Evolutionary conservation across 2,329 filamentous ascomycete genomes (phyloP).

Genomic region (Ophiostoma quercus): DNA sequence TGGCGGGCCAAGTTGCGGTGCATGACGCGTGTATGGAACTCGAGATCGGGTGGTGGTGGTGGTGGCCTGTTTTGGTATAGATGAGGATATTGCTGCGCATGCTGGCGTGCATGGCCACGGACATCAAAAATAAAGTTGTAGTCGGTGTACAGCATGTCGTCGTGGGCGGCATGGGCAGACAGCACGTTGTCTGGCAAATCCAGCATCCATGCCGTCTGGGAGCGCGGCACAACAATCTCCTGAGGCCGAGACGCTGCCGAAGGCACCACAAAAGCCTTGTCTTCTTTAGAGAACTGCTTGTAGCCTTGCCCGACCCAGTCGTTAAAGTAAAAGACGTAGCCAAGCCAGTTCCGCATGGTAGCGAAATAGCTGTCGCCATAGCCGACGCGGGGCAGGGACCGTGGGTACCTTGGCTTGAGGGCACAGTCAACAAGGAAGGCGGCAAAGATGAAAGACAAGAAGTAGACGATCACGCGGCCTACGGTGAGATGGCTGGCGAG

Average conservation of each 20-base stretch:
- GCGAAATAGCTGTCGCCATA: conserved; percentile 37
- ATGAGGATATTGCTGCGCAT: background rate
- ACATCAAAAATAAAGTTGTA: conserved; percentile 39
- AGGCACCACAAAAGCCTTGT: conserved; percentile 41
- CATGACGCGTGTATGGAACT: conserved; percentile 40
- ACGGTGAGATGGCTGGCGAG: conserved; percentile 30
- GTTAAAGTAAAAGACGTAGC: conserved; percentile 37
- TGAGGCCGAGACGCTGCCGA: conserved; percentile 39
- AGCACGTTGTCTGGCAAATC: conserved; percentile 43
- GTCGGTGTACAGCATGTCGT: conserved; percentile 42
- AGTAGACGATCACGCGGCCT: conserved; percentile 31
- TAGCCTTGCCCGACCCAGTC: conserved; percentile 43
- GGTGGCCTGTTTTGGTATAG: background rate
- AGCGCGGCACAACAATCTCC: conserved; percentile 43
- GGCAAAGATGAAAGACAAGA: conserved; percentile 35
- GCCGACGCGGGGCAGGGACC: conserved; percentile 40
- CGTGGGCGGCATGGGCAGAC: conserved; percentile 41
- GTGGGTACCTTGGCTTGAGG: conserved; percentile 38
- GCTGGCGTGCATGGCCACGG: conserved; percentile 27
- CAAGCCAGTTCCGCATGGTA: conserved; percentile 38
- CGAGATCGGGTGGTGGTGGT: conserved; percentile 29
- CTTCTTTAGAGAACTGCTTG: conserved; percentile 39
- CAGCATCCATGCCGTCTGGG: conserved; percentile 44
- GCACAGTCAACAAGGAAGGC: conserved; percentile 40
- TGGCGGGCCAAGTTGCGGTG: conserved; percentile 43